Conservation (phyloP, 352 stramenopile species). For the Globisporangium heterothallicum region DNA sequence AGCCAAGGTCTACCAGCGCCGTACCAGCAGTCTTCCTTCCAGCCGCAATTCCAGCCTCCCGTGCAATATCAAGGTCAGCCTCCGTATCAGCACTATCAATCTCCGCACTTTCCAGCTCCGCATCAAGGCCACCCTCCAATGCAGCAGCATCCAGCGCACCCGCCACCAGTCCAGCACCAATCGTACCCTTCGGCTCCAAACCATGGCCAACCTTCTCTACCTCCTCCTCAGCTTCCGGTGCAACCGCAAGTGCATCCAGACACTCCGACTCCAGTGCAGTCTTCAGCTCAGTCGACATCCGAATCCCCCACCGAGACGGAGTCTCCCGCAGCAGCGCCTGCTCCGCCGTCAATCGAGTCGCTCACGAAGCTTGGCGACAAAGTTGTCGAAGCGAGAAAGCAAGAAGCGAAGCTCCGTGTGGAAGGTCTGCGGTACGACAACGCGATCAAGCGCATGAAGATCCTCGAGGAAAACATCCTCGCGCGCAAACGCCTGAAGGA, state of each 20-base stretch:
- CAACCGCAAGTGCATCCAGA: not conserved
- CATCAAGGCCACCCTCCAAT: not conserved
- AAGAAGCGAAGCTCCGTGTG: constrained; percentile 11
- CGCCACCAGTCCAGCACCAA: not conserved
- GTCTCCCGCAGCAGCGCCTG: not conserved
- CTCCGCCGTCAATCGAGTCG: not conserved
- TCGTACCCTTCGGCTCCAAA: not conserved
- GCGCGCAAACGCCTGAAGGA: constrained; percentile 16
- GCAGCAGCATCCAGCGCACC: not conserved
- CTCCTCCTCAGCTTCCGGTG: not conserved
- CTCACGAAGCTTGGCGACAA: constrained; percentile 13
- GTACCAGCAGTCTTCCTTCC: not conserved
- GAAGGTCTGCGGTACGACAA: constrained; percentile 16
- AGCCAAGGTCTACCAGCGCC: not conserved
- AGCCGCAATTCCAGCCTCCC: not conserved
- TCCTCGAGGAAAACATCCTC: constrained; percentile 16
- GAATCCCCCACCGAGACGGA: not conserved
- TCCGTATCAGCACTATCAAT: not conserved
- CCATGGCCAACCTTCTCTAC: not conserved
- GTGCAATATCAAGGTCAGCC: not conserved
- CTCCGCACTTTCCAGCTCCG: too few relatives aligned
- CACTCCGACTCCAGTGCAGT: not conserved
- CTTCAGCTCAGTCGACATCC: too few relatives aligned
- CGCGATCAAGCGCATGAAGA: constrained; percentile 16
- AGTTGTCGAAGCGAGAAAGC: constrained; percentile 12